A percentile compares a stretch with the other conserved stretches of the same genome.
These are phyloP conservation scores for Colletotrichum liaoningense DNA, from an alignment of 2,329 filamentous ascomycete species.

Conservation along the genomic window DNA sequence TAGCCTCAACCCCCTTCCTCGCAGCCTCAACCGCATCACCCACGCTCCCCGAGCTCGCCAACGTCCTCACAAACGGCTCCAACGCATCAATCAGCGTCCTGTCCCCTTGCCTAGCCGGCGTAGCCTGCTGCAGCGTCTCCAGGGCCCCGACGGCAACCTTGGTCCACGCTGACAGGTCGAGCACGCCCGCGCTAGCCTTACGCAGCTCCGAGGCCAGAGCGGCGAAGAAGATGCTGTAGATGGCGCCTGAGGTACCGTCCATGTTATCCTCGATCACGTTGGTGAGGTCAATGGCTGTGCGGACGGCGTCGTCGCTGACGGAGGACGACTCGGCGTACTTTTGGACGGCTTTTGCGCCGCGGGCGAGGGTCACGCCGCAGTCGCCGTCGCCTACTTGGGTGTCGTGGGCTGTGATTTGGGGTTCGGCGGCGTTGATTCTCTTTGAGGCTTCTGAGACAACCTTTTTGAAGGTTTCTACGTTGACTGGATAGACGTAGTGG, in stretches of 20 bases:
- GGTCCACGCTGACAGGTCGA: conserved; percentile 8
- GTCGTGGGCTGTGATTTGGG: conserved; percentile 44
- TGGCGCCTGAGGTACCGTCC: conserved; percentile 81
- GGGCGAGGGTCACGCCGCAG: conserved; percentile 50
- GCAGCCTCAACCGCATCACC: conserved; percentile 64
- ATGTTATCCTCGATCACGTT: conserved; percentile 74
- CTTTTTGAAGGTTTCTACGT: conserved; percentile 16
- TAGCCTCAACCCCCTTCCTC: conserved; percentile 72
- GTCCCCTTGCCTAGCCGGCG: conserved; percentile 77
- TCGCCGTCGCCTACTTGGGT: conserved; percentile 49
- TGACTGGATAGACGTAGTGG: not conserved
- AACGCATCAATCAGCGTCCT: conserved; percentile 80
- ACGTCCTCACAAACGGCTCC: conserved; percentile 73
- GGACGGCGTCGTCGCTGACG: conserved; percentile 48
- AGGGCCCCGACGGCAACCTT: conserved; percentile 11
- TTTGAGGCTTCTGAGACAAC: conserved; percentile 14
- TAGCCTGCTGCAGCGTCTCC: conserved; percentile 60
- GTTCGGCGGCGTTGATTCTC: conserved; percentile 53
- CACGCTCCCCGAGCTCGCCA: conserved; percentile 65
- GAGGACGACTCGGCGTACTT: conserved; percentile 67
- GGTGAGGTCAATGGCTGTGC: conserved; percentile 38
- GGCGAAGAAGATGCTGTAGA: conserved; percentile 82
- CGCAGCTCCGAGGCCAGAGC: conserved; percentile 61
- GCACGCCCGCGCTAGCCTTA: not conserved
- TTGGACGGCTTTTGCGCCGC: conserved; percentile 66